Conservation (phyloP, 2,329 filamentous ascomycete species). For the Torrubiella hemipterigena region DNA sequence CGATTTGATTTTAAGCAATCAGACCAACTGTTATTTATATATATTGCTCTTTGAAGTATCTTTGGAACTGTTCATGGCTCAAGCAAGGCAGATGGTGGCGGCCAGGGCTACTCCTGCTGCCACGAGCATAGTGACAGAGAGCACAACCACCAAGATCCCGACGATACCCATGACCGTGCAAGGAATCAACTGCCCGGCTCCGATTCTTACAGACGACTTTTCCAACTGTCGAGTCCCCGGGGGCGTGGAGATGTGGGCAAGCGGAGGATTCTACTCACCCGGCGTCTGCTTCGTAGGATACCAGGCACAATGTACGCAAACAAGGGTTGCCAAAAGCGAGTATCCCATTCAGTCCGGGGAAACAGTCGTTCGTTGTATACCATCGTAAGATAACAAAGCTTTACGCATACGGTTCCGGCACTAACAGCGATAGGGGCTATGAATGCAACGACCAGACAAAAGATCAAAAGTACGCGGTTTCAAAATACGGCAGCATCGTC, state of each 20-base stretch:
- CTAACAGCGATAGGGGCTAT: constrained; percentile 7
- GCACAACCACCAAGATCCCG: too few relatives aligned
- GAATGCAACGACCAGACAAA: constrained; percentile 10
- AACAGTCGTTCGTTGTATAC: constrained; percentile 16
- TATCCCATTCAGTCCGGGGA: constrained; percentile 13
- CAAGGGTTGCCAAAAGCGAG: constrained; percentile 6
- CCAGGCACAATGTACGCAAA: constrained; percentile 13
- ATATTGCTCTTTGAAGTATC: too few relatives aligned
- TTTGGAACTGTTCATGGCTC: too few relatives aligned
- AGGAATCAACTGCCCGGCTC: constrained; percentile 10
- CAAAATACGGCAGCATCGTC: constrained; percentile 9
- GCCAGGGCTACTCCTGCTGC: too few relatives aligned
- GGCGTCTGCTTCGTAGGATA: constrained; percentile 18
- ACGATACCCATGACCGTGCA: constrained; percentile 13
- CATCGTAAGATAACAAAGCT: constrained; percentile 10
- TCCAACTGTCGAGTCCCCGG: constrained; percentile 12
- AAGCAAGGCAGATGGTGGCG: too few relatives aligned
- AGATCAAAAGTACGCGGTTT: constrained; percentile 12
- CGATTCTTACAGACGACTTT: constrained; percentile 11
- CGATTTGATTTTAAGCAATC: too few relatives aligned
- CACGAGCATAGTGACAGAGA: too few relatives aligned
- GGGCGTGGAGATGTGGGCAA: constrained; percentile 12
- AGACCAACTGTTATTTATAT: too few relatives aligned
- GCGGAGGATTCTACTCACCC: constrained; percentile 17
- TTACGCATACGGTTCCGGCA: too few relatives aligned